A percentile compares a stretch with the other conserved stretches of the same genome.
Conservation (phyloP, 2,329 filamentous ascomycete species). For the Botrytis hyacinthi region DNA sequence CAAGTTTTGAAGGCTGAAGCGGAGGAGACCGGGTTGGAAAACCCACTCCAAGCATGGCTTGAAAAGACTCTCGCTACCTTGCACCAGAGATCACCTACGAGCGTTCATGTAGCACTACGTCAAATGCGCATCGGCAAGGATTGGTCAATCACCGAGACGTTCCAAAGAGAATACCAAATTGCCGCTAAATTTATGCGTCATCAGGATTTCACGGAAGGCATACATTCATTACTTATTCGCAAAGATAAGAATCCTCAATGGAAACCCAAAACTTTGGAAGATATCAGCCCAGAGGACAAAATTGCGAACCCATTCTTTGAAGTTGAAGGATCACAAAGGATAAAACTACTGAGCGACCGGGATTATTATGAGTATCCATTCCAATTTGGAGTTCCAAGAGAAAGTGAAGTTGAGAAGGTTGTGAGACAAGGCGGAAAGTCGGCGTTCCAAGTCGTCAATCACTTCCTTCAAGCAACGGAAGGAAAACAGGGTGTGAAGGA, state of each 20-base stretch:
- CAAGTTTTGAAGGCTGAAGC: constrained; percentile 34
- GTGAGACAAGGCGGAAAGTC: constrained; percentile 45
- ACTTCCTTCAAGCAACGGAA: constrained; percentile 58
- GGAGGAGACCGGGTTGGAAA: constrained; percentile 12
- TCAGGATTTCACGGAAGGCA: constrained; percentile 88
- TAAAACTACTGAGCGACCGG: constrained; percentile 60
- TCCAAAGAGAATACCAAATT: constrained; percentile 81
- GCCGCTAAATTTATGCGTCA: constrained; percentile 86
- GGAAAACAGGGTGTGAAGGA: constrained; percentile 67
- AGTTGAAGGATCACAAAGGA: constrained; percentile 44
- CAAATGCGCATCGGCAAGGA: constrained; percentile 73
- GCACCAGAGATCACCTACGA: constrained; percentile 76
- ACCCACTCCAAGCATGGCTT: constrained; percentile 67
- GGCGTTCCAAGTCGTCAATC: constrained; percentile 58
- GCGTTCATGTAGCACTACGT: constrained; percentile 77
- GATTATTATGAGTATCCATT: constrained; percentile 76
- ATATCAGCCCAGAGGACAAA: constrained; percentile 54
- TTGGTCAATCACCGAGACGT: constrained; percentile 84
- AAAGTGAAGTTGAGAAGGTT: constrained; percentile 55
- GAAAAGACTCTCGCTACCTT: constrained; percentile 73
- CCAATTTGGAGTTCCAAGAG: constrained; percentile 65
- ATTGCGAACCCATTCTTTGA: constrained; percentile 69
- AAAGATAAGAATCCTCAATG: constrained; percentile 50
- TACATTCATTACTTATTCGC: constrained; percentile 74
- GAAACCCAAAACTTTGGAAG: constrained; percentile 71